Conservation (phyloP, 108 stramenopile genomes). For the Skeletonema tropicum region DNA sequence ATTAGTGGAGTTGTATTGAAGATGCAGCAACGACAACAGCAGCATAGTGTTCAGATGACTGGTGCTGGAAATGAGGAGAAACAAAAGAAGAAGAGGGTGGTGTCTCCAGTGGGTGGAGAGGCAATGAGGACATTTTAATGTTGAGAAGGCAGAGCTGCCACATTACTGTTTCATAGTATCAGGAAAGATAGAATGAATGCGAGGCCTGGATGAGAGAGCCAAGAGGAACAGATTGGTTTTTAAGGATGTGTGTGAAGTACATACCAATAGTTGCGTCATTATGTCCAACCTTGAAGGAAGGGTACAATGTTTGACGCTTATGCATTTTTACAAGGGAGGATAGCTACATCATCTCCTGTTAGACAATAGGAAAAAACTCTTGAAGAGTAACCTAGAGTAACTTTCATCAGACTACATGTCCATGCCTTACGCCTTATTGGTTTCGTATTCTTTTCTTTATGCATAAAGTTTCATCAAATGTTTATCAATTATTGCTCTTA, state of each 20-base stretch:
- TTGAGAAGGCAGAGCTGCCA: neutral
- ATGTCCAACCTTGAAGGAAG: slow-evolving; percentile 9
- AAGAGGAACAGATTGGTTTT: neutral
- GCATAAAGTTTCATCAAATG: neutral
- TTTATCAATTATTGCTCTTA: neutral
- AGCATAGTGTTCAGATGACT: neutral
- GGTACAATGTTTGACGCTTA: neutral
- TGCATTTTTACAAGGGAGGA: neutral
- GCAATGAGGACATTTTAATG: neutral
- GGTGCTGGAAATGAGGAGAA: slow-evolving; percentile 4
- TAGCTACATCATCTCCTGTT: neutral
- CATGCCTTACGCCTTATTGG: neutral
- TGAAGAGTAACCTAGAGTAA: neutral
- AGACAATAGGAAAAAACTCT: neutral
- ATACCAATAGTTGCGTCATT: neutral
- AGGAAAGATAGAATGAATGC: neutral
- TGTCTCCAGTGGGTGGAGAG: slow-evolving; percentile 5
- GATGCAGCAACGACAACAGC: slow-evolving; percentile 4
- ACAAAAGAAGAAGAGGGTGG: neutral
- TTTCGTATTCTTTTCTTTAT: neutral
- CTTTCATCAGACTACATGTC: neutral
- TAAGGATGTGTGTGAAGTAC: neutral
- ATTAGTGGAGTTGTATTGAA: slow-evolving; percentile 31
- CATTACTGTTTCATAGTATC: neutral
- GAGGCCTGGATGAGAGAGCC: neutral